phyloP scores from a whole-genome alignment of 2,329 filamentous ascomycete species.

The Septoria petroselini region DNA sequence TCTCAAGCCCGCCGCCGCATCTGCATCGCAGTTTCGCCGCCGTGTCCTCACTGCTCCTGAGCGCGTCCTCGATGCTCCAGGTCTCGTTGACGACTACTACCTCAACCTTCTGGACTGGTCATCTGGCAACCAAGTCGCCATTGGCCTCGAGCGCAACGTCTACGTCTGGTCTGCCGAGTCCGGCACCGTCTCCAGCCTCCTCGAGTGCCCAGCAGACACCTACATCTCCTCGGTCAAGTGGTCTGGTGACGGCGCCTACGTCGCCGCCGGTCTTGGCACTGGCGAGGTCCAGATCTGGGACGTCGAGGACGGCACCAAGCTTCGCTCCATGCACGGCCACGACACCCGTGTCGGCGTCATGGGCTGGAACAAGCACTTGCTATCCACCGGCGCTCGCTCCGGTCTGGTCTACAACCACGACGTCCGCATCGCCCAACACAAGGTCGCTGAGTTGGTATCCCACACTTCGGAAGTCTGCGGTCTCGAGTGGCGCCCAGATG shows the following conservation, averaged over 20 bases:
- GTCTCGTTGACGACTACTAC: constrained; percentile 97
- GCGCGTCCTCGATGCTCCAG: constrained; percentile 91
- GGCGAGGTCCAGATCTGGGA: constrained; percentile 99
- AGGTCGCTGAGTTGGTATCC: constrained; percentile 92
- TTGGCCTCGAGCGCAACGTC: constrained; percentile 92
- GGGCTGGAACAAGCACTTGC: constrained; percentile 98
- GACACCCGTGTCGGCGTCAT: constrained; percentile 95
- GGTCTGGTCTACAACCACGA: constrained; percentile 98
- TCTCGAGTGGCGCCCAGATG: constrained; percentile 95
- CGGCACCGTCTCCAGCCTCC: constrained; percentile 79
- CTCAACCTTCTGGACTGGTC: constrained; percentile 99
- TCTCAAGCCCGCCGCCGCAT: constrained; percentile 70
- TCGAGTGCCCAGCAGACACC: constrained; percentile 85
- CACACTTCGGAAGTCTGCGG: constrained; percentile 98
- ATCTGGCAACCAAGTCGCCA: constrained; percentile 94
- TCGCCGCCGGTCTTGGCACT: constrained; percentile 88
- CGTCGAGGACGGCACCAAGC: constrained; percentile 88
- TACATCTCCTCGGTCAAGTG: constrained; percentile 99
- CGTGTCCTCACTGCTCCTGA: constrained; percentile 93
- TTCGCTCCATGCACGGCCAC: constrained; percentile 97
- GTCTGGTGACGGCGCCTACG: constrained; percentile 95
- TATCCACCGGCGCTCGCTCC: constrained; percentile 91
- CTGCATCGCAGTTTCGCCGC: constrained; percentile 81
- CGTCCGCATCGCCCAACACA: constrained; percentile 95
- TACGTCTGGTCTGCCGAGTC: constrained; percentile 98